phyloP scores from a whole-genome alignment of 495 filamentous ascomycete species.

The Penicillium ochrochloron region DNA sequence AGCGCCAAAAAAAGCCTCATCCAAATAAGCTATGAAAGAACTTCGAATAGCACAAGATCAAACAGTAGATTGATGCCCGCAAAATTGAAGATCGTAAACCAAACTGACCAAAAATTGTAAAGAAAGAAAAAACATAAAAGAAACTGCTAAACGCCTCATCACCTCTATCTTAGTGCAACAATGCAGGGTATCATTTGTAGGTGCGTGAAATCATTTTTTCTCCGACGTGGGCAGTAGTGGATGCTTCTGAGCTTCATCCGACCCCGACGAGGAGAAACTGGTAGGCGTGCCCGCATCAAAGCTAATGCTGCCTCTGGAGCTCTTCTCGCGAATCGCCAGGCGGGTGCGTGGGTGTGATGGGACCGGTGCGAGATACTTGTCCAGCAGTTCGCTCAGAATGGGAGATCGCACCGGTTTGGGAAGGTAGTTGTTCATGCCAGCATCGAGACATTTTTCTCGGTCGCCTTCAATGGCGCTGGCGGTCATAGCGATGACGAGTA shows the following conservation, averaged over 20 bases:
- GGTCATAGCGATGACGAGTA: conserved; percentile 92
- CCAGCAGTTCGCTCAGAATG: conserved; percentile 75
- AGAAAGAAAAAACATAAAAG: conserved; percentile 11
- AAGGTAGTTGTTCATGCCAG: conserved; percentile 95
- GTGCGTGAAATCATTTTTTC: conserved; percentile 27
- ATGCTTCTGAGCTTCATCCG: conserved; percentile 35
- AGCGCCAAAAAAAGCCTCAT: not conserved
- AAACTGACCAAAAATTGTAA: not conserved
- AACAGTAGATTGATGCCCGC: not conserved
- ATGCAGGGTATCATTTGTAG: conserved; percentile 34
- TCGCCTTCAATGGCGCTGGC: conserved; percentile 90
- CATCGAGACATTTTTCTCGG: conserved; percentile 86
- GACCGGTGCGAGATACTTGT: conserved; percentile 66
- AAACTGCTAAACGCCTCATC: conserved; percentile 24
- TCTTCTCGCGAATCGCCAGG: conserved; percentile 41
- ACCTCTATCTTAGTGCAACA: conserved; percentile 23
- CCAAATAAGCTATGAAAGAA: not conserved
- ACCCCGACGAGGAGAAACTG: conserved; percentile 42
- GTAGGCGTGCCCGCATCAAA: conserved; percentile 41
- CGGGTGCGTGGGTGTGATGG: conserved; percentile 47
- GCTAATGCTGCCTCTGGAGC: conserved; percentile 38
- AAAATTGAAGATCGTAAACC: not conserved
- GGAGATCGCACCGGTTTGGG: conserved; percentile 84
- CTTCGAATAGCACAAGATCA: not conserved
- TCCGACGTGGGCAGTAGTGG: conserved; percentile 10